Conservation (phyloP, 768 basidiomycete genomes). For the Termitomyces heimii region DNA sequence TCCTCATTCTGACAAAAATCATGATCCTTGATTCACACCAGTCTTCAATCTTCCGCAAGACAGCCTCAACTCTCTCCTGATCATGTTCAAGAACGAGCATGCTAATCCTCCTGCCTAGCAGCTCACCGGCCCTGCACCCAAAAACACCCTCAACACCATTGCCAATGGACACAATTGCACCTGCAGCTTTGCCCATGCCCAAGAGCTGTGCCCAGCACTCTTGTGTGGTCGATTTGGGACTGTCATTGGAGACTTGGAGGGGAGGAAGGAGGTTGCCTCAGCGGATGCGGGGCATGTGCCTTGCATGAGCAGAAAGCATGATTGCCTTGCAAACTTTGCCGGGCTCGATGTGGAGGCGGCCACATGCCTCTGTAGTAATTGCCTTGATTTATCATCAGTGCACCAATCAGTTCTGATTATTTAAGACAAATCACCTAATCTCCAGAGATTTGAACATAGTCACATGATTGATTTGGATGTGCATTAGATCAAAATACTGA, state of each 20-base stretch:
- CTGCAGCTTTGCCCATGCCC: conserved; percentile 20
- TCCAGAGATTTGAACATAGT: too few relatives aligned
- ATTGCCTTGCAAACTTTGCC: conserved; percentile 95
- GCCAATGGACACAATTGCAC: conserved; percentile 47
- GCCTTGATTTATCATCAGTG: too few relatives aligned
- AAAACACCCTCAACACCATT: conserved; percentile 54
- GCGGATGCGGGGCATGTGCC: conserved; percentile 53
- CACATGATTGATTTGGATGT: too few relatives aligned
- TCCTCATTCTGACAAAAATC: conserved; percentile 12
- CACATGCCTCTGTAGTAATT: conserved; percentile 84
- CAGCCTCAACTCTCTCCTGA: conserved; percentile 27
- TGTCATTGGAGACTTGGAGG: conserved; percentile 16
- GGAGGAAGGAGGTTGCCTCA: conserved; percentile 51
- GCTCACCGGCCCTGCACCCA: conserved; percentile 51
- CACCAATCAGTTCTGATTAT: too few relatives aligned
- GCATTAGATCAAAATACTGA: too few relatives aligned
- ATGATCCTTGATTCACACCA: too few relatives aligned
- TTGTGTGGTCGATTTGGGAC: too few relatives aligned
- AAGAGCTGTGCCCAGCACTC: conserved; percentile 54
- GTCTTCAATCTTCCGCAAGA: conserved; percentile 14
- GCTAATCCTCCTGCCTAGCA: conserved; percentile 34
- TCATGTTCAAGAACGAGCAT: conserved; percentile 4
- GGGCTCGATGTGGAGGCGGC: conserved; percentile 84
- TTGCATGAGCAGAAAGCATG: conserved; percentile 76
- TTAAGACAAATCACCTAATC: too few relatives aligned